These are phyloP conservation scores for Cryptococcus jaspeensis DNA, from an alignment of 1,284 basidiomycete species.

Conservation along the genomic window DNA sequence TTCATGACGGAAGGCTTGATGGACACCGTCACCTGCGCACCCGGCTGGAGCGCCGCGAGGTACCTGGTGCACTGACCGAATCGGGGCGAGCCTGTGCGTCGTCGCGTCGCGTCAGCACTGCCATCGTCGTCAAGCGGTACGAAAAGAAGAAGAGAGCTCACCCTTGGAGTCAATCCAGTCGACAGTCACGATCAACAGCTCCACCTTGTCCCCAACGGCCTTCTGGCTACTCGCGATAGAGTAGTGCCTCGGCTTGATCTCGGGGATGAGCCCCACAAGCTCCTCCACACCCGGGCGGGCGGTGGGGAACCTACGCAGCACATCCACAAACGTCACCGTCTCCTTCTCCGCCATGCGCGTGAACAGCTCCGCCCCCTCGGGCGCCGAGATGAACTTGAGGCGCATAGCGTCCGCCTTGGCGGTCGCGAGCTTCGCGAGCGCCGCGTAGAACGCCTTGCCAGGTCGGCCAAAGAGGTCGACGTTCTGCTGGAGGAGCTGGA, in stretches of 20 bases:
- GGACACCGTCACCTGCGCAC: slow-evolving; percentile 93
- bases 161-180: slow-evolving; percentile 88
- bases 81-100: slow-evolving; percentile 63
- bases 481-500: slow-evolving; percentile 95
- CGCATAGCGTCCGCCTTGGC: slow-evolving; percentile 73
- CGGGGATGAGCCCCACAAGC: slow-evolving; percentile 82
- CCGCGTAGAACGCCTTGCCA: slow-evolving; percentile 91
- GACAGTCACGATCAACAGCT: slow-evolving; percentile 92
- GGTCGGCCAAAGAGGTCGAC: slow-evolving; percentile 95
- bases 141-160: slow-evolving; percentile 50
- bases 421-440: slow-evolving; percentile 75
- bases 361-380: slow-evolving; percentile 88
- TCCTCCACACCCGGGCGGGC: slow-evolving; percentile 77
- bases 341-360: slow-evolving; percentile 94
- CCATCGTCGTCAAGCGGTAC: background rate
- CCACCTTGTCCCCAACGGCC: slow-evolving; percentile 90
- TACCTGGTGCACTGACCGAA: slow-evolving; percentile 98
- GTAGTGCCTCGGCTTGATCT: slow-evolving; percentile 97
- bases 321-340: slow-evolving; percentile 89
- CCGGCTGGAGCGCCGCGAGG: slow-evolving; percentile 75
- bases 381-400: slow-evolving; percentile 86
- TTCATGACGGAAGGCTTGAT: slow-evolving; percentile 99
- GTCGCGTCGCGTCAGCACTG: background rate
- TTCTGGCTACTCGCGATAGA: slow-evolving; percentile 94
- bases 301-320: slow-evolving; percentile 75